Evolutionary conservation across 2,329 filamentous ascomycete genomes (phyloP).

Genomic region (Dissoconium aciculare): DNA sequence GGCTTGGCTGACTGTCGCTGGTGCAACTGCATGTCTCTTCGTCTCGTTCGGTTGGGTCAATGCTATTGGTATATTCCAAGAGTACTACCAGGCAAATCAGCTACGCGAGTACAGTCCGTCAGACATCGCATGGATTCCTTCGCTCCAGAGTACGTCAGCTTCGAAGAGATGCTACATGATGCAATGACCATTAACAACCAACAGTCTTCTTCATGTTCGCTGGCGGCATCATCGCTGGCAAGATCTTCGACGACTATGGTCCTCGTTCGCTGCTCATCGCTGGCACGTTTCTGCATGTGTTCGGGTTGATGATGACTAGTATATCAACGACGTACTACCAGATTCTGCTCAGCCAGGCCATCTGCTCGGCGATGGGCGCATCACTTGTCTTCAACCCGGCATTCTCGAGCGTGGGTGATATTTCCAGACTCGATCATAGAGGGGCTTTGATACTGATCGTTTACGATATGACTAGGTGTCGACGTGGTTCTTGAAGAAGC

Average conservation of each 20-base stretch:
- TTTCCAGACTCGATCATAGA: slow-evolving; percentile 9
- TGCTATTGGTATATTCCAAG: slow-evolving; percentile 32
- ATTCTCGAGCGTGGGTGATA: too few relatives aligned
- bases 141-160: too few relatives aligned
- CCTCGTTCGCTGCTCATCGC: slow-evolving; percentile 21
- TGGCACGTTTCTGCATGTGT: slow-evolving; percentile 43
- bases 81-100: slow-evolving; percentile 31
- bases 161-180: too few relatives aligned
- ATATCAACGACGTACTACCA: slow-evolving; percentile 42
- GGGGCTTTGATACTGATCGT: too few relatives aligned
- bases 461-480: too few relatives aligned
- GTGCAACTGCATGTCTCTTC: slow-evolving; percentile 23
- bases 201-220: slow-evolving; percentile 36
- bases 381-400: slow-evolving; percentile 37
- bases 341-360: slow-evolving; percentile 38
- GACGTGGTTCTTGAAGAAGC: slow-evolving; percentile 37
- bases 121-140: slow-evolving; percentile 32
- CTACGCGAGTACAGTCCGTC: slow-evolving; percentile 25
- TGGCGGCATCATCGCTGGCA: too few relatives aligned
- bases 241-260: too few relatives aligned
- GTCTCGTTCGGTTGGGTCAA: slow-evolving; percentile 29
- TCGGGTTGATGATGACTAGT: slow-evolving; percentile 49
- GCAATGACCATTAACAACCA: too few relatives aligned
- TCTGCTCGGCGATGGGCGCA: slow-evolving; percentile 39
- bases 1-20: slow-evolving; percentile 22